These are phyloP conservation scores for Iris macrosiphon DNA, from an alignment of 106 monocot species.

Conservation along the genomic window DNA sequence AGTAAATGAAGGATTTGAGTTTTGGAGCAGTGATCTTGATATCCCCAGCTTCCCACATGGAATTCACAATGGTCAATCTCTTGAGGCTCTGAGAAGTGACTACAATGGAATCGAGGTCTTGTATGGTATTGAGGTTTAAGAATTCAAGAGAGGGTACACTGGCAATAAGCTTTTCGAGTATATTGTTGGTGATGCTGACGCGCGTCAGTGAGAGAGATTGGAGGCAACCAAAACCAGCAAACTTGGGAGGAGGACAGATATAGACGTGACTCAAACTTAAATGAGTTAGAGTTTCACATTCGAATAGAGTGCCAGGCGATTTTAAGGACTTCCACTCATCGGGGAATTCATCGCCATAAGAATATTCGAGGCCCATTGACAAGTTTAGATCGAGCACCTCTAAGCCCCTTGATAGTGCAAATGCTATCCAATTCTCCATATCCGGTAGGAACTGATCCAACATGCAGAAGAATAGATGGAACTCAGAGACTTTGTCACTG, in stretches of 20 bases:
- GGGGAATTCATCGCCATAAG: not conserved
- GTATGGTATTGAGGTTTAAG: not conserved
- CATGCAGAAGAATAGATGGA: constrained; percentile 4
- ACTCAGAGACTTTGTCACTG: not conserved
- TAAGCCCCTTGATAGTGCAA: not conserved
- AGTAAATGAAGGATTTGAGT: constrained; percentile 31
- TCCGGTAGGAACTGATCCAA: not conserved
- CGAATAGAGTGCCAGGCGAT: not conserved
- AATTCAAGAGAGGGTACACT: not conserved
- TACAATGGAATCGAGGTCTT: not conserved
- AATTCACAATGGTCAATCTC: not conserved
- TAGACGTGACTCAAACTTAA: not conserved
- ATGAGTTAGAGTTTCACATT: not conserved
- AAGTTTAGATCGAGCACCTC: not conserved
- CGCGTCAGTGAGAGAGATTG: not conserved
- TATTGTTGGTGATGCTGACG: not conserved
- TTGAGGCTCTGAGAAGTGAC: not conserved
- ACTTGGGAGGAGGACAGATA: not conserved
- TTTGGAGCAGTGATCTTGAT: constrained; percentile 8
- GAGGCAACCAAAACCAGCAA: not conserved
- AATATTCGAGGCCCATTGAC: not conserved
- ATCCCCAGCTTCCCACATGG: not conserved
- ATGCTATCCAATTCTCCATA: constrained; percentile 3
- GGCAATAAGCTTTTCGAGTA: not conserved
- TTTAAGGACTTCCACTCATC: not conserved